Evolutionary conservation across 177 flowering plant species (phyloP).

Genomic region (Vitis hybrid): DNA sequence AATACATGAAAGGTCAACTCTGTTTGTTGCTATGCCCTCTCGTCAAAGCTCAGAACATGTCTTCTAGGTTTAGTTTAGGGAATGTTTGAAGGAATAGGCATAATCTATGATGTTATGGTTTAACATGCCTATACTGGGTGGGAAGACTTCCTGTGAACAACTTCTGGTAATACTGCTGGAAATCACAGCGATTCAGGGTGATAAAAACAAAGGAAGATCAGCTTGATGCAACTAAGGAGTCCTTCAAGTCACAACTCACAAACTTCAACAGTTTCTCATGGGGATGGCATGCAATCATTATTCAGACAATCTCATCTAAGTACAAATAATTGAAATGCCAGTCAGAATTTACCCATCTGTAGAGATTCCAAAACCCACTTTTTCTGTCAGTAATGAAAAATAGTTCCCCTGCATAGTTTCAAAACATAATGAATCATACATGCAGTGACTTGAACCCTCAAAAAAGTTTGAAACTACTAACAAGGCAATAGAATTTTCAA

Average conservation of each 20-base stretch:
- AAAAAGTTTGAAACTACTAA: background rate
- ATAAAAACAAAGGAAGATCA: background rate
- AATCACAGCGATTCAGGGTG: background rate
- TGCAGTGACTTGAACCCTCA: background rate
- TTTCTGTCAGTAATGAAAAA: slow-evolving; percentile 79
- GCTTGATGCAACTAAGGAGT: background rate
- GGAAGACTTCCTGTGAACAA: background rate
- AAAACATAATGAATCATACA: slow-evolving; percentile 11
- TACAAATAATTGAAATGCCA: background rate
- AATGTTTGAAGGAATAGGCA: background rate
- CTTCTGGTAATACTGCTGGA: background rate
- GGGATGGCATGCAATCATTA: too few relatives aligned
- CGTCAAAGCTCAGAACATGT: background rate
- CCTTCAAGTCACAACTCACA: background rate
- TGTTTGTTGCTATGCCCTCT: background rate
- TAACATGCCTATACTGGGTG: background rate
- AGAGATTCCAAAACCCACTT: slow-evolving; percentile 89
- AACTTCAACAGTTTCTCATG: too few relatives aligned
- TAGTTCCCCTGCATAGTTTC: slow-evolving; percentile 72
- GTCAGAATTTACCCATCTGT: slow-evolving; percentile 66
- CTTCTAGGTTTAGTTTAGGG: background rate
- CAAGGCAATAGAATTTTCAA: background rate
- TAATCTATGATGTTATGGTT: background rate
- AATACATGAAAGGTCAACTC: background rate
- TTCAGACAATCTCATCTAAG: too few relatives aligned